A percentile compares a stretch with the other conserved stretches of the same genome.
phyloP scores from a whole-genome alignment of 257 asterid genomes.

The Penstemon eatonii region DNA sequence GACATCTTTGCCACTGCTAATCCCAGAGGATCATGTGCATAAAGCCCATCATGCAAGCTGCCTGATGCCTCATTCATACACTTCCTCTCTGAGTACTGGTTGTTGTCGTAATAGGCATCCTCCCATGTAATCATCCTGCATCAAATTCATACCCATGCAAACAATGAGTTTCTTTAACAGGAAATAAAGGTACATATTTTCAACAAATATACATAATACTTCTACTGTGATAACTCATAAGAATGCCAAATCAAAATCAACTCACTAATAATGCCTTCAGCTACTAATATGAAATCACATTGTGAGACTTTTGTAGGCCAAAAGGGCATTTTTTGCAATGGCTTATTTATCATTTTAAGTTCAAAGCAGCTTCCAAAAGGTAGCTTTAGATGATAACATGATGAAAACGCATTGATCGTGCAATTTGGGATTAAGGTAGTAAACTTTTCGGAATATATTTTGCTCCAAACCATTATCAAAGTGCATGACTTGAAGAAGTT shows the following conservation, averaged over 20 bases:
- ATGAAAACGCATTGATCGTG: neutral
- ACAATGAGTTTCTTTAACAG: constrained; percentile 16
- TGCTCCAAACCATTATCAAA: neutral
- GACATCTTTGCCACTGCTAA: constrained; percentile 91
- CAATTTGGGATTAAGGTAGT: neutral
- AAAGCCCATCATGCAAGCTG: constrained; percentile 49
- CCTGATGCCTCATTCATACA: constrained; percentile 35
- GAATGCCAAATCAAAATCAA: neutral
- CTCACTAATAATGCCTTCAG: no score
- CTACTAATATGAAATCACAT: neutral
- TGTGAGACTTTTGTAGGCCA: neutral
- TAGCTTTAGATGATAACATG: constrained; percentile 9
- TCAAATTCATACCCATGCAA: constrained; percentile 26
- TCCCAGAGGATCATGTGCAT: constrained; percentile 70
- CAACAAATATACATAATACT: neutral
- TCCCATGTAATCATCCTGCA: constrained; percentile 89
- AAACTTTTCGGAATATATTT: neutral
- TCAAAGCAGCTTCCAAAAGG: constrained; percentile 9
- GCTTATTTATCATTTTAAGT: constrained; percentile 18
- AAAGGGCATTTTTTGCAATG: neutral
- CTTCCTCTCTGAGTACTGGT: constrained; percentile 42
- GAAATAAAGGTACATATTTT: neutral
- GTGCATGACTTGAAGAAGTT: neutral
- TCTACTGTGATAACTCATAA: constrained; percentile 16
- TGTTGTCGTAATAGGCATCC: constrained; percentile 71